A percentile compares a stretch with the other conserved stretches of the same genome.
phyloP scores from a whole-genome alignment of 1,139 yeast genomes.

The Yamadazyma atlantica region DNA sequence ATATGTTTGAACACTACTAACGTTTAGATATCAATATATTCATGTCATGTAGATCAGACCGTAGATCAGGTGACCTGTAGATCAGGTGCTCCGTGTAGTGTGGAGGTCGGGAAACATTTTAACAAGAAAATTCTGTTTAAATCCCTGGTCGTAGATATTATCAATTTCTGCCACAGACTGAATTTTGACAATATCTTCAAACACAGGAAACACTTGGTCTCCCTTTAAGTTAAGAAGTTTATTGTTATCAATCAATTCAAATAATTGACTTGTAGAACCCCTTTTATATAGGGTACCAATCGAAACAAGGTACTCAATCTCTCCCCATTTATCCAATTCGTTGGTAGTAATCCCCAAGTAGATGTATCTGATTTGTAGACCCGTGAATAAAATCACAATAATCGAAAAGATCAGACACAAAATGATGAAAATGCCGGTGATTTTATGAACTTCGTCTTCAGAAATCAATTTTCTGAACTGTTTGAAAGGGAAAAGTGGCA shows the following conservation, averaged over 20 bases:
- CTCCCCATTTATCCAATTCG: slow-evolving; percentile 83
- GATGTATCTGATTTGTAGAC: slow-evolving; percentile 61
- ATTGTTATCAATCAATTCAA: slow-evolving; percentile 20
- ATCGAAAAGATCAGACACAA: slow-evolving; percentile 55
- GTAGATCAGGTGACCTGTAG: too few relatives aligned
- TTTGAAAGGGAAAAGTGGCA: slow-evolving; percentile 24
- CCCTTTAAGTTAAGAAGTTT: slow-evolving; percentile 14
- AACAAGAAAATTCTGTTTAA: slow-evolving; percentile 40
- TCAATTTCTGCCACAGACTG: slow-evolving; percentile 35
- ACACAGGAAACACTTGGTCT: slow-evolving; percentile 8
- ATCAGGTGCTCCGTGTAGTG: too few relatives aligned
- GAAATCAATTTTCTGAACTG: slow-evolving; percentile 17
- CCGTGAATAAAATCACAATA: slow-evolving; percentile 56
- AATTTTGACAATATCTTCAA: slow-evolving; percentile 7
- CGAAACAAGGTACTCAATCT: slow-evolving; percentile 57
- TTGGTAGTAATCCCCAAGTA: slow-evolving; percentile 89
- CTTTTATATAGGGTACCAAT: slow-evolving; percentile 30
- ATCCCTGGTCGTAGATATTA: slow-evolving; percentile 72
- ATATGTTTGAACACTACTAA: background rate
- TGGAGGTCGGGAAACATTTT: slow-evolving; percentile 4
- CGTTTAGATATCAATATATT: background rate
- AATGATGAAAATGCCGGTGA: slow-evolving; percentile 52
- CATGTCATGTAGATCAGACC: background rate
- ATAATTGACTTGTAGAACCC: slow-evolving; percentile 13
- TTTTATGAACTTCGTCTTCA: slow-evolving; percentile 30